phyloP scores from a whole-genome alignment of 2,329 filamentous ascomycete genomes.

The Sarocladium brachiariae region DNA sequence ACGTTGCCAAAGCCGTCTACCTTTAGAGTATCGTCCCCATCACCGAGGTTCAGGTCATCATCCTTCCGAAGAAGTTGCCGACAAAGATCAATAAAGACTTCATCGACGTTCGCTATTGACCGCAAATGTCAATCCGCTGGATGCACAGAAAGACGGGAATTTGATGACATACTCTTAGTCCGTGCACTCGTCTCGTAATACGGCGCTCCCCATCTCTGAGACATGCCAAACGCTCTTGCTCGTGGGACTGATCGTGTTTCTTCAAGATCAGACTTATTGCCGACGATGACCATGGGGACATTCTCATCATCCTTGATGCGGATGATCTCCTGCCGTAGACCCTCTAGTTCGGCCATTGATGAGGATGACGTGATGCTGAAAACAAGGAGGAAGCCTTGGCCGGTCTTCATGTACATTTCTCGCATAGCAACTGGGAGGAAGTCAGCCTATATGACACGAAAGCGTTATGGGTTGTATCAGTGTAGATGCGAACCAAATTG shows the following conservation, averaged over 20 bases:
- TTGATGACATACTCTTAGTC: slow-evolving; percentile 52
- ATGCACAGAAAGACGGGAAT: neutral
- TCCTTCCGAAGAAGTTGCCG: slow-evolving; percentile 76
- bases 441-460: slow-evolving; percentile 13
- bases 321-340: slow-evolving; percentile 81
- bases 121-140: neutral
- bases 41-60: slow-evolving; percentile 33
- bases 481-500: slow-evolving; percentile 66
- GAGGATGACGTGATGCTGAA: slow-evolving; percentile 85
- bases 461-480: neutral
- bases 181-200: slow-evolving; percentile 89
- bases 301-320: slow-evolving; percentile 85
- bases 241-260: slow-evolving; percentile 75
- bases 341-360: slow-evolving; percentile 74
- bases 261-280: slow-evolving; percentile 86
- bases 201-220: slow-evolving; percentile 81
- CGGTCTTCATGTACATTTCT: slow-evolving; percentile 88
- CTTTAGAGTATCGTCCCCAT: slow-evolving; percentile 34
- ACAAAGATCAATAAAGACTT: slow-evolving; percentile 80
- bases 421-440: slow-evolving; percentile 51
- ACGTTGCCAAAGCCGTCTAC: slow-evolving; percentile 27
- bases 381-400: slow-evolving; percentile 84
- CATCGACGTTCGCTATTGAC: slow-evolving; percentile 70
- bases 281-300: slow-evolving; percentile 82
- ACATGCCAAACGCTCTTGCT: slow-evolving; percentile 73